These are phyloP conservation scores for Skeletonema menzelii DNA, from an alignment of 108 stramenopile genomes.

Conservation along the genomic window DNA sequence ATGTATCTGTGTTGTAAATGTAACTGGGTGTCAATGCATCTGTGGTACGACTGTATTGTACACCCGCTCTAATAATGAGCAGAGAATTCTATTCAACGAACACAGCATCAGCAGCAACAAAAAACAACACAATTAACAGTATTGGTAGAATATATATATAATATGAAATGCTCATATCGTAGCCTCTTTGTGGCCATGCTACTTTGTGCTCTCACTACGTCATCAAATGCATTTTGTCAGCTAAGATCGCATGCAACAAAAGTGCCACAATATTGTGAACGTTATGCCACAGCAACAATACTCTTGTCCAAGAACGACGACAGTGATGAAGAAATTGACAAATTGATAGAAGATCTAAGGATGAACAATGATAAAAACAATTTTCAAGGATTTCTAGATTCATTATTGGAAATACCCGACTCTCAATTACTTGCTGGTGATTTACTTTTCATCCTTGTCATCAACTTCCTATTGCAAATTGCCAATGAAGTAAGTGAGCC, in stretches of 20 bases:
- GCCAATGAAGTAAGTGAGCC: constrained; percentile 41
- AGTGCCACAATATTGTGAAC: not conserved
- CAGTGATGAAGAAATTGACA: not conserved
- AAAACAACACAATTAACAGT: no score
- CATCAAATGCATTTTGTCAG: not conserved
- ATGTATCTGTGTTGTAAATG: no score
- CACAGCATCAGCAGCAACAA: no score
- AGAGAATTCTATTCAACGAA: no score
- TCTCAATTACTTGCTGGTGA: constrained; percentile 28
- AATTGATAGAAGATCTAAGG: not conserved
- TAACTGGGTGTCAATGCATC: no score
- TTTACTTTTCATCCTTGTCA: constrained; percentile 36
- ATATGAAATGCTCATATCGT: not conserved
- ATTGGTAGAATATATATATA: not conserved
- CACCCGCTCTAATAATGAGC: no score
- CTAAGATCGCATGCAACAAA: not conserved
- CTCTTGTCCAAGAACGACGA: not conserved
- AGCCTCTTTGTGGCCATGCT: not conserved
- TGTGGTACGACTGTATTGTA: no score
- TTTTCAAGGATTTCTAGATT: not conserved
- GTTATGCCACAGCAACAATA: not conserved
- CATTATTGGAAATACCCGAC: constrained; percentile 40
- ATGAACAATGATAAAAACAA: not conserved
- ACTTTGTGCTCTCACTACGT: not conserved
- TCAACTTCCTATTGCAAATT: constrained; percentile 42